Evolutionary conservation across 2,329 filamentous ascomycete genomes (phyloP).

Genomic region (Aureobasidium zeae): DNA sequence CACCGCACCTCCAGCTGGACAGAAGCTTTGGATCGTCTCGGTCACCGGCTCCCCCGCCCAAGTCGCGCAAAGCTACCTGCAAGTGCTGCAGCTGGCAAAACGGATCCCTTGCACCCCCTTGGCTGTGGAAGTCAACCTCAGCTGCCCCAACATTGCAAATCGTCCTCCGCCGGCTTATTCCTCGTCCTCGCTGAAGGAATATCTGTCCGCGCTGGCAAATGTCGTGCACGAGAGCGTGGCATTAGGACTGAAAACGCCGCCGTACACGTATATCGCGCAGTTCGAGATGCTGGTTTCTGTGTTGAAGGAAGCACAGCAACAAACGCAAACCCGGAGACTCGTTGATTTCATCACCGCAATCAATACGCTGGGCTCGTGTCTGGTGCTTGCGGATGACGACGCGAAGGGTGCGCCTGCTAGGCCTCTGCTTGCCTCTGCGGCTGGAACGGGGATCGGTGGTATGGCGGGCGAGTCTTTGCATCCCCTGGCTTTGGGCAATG

Average conservation of each 20-base stretch:
- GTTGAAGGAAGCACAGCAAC: constrained; percentile 37
- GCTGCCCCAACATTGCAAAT: constrained; percentile 63
- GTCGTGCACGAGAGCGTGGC: constrained; percentile 28
- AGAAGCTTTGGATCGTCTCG: constrained; percentile 59
- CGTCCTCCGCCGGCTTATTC: constrained; percentile 65
- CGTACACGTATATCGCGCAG: constrained; percentile 62
- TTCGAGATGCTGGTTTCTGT: constrained; percentile 50
- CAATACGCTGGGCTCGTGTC: constrained; percentile 62
- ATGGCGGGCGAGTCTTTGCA: constrained; percentile 65
- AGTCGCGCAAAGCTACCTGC: constrained; percentile 47
- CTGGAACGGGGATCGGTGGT: constrained; percentile 53
- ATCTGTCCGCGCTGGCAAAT: constrained; percentile 42
- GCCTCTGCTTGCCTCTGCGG: constrained; percentile 44
- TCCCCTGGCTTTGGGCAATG: constrained; percentile 65
- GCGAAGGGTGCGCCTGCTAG: background rate
- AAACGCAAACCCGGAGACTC: constrained; percentile 29
- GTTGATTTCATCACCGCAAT: constrained; percentile 64
- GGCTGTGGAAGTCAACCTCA: constrained; percentile 68
- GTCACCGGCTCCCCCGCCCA: constrained; percentile 57
- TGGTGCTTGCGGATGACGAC: constrained; percentile 41
- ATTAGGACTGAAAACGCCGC: constrained; percentile 64
- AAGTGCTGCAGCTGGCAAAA: constrained; percentile 34
- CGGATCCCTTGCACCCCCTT: constrained; percentile 40
- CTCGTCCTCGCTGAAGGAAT: constrained; percentile 41
- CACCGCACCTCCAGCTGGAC: constrained; percentile 40